Base-by-base conservation (phyloP, 2,329 filamentous ascomycete species). In the Alternaria triticimaculans region DNA sequence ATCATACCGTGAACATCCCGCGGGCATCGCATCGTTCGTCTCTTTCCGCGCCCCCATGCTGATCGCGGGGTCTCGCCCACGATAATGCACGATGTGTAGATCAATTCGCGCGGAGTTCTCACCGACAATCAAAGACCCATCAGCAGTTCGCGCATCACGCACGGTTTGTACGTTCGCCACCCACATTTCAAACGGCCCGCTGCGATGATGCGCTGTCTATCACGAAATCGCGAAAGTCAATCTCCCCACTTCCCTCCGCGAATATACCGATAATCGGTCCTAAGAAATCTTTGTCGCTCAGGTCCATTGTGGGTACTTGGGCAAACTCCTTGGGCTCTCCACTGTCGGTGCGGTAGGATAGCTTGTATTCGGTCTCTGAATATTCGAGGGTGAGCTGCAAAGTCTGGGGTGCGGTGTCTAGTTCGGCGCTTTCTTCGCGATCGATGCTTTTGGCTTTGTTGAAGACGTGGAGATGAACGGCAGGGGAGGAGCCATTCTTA, bases 251-350 rank as follows among this genome's bases (percentile, higher is more conserved):
- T 6, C 28, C 37, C 41, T 63, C 44, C 21, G 55, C 66, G 51
- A 60, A 69, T 11, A 68, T 5, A 10, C 65, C 67, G 14, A 68
- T 25, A 26, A 68, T 55, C 6, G 65, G 68, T 12, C 68, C 68
- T n/a, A 67, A 63, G 49, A 69, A 69, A 23, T 69, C 66, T 45
- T 60, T 65, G 10, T 51, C 55, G 28, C 60, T 69, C 15, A 71
- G 23, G 5, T 66, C 63, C 56, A 56, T 44, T 5, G 61, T 48
- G 12, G 60, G 37, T 12, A 64, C 65, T 12, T 21, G 45, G 7
- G 44, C 62, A 20, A 63, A 20, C 23, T 58, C 43, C 7, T 45
- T 20, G 4, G 18, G 3, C 20, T 60, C 20, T 10, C 23, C 54
- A 3, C 20, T 61, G 12, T 56, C 56, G 0, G 60, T 14, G 9